A percentile compares a stretch with the other conserved stretches of the same genome.
phyloP scores from a whole-genome alignment of 805 yeast species.

The Candida ovalis region DNA sequence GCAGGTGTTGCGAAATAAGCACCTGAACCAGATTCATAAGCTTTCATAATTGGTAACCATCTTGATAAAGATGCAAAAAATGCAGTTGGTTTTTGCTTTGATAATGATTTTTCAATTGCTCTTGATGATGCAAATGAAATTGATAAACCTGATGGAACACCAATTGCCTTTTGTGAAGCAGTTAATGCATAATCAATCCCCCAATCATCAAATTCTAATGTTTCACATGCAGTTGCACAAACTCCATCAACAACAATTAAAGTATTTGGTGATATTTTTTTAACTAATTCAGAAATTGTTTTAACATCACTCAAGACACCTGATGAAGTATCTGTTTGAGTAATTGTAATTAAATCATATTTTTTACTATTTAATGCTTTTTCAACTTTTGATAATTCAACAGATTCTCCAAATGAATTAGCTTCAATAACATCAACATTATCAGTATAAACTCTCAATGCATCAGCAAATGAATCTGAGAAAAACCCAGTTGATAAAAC shows the following conservation, averaged over 20 bases:
- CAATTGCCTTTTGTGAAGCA: constrained; percentile 94
- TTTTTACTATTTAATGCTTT: constrained; percentile 45
- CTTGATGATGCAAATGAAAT: constrained; percentile 72
- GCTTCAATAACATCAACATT: constrained; percentile 73
- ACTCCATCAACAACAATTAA: constrained; percentile 89
- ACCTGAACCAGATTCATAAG: constrained; percentile 73
- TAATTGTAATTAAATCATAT: constrained; percentile 73
- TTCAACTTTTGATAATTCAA: constrained; percentile 54
- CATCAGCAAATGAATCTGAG: constrained; percentile 77
- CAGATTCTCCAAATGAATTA: constrained; percentile 61
- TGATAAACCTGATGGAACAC: constrained; percentile 90
- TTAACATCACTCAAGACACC: constrained; percentile 81
- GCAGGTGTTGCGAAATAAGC: constrained; percentile 98
- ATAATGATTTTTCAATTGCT: constrained; percentile 60
- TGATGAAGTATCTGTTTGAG: constrained; percentile 96
- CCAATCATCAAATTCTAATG: constrained; percentile 83
- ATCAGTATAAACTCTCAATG: constrained; percentile 67
- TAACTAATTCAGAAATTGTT: constrained; percentile 57
- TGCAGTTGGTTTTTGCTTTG: constrained; percentile 43
- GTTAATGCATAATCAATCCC: constrained; percentile 83
- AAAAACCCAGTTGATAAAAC: constrained; percentile 90
- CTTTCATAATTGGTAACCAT: constrained; percentile 87
- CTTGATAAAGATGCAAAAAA: constrained; percentile 70
- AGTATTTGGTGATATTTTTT: constrained; percentile 69
- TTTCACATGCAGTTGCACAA: constrained; percentile 90